These are phyloP conservation scores for Stephania cephalantha DNA, from an alignment of 164 flowering plant genomes.

Conservation along the genomic window DNA sequence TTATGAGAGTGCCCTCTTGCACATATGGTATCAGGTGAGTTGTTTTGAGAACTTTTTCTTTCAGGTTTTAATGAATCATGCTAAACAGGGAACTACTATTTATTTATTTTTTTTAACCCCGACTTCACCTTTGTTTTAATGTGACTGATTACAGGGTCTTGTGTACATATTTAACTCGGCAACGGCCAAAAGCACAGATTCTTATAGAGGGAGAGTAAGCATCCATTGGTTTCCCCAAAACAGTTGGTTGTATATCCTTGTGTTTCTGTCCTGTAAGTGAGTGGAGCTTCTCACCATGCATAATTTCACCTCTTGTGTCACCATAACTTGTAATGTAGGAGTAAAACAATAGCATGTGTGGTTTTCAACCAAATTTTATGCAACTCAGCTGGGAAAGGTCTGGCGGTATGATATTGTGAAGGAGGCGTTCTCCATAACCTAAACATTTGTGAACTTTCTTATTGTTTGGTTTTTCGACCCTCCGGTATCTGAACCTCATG, in stretches of 20 bases:
- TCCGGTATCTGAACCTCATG: no score
- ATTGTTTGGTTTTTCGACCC: no score
- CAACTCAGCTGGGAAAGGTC: neutral
- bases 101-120: neutral
- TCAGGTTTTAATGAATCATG: neutral
- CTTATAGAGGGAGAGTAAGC: neutral
- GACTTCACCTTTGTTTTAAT: neutral
- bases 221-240: neutral
- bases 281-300: neutral
- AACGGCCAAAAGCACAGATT: neutral
- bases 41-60: neutral
- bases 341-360: neutral
- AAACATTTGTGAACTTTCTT: no score
- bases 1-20: constrained; percentile 14
- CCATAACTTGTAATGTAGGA: neutral
- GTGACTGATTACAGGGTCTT: constrained; percentile 3
- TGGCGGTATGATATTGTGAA: no score
- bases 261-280: neutral
- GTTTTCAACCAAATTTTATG: neutral
- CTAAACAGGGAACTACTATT: neutral
- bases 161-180: constrained; percentile 8
- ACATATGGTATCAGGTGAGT: constrained; percentile 28
- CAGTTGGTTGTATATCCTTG: neutral
- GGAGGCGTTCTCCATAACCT: no score
- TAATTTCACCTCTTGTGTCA: neutral